Base-by-base conservation (phyloP, 164 flowering plant species). In the Akebia trifoliata region DNA sequence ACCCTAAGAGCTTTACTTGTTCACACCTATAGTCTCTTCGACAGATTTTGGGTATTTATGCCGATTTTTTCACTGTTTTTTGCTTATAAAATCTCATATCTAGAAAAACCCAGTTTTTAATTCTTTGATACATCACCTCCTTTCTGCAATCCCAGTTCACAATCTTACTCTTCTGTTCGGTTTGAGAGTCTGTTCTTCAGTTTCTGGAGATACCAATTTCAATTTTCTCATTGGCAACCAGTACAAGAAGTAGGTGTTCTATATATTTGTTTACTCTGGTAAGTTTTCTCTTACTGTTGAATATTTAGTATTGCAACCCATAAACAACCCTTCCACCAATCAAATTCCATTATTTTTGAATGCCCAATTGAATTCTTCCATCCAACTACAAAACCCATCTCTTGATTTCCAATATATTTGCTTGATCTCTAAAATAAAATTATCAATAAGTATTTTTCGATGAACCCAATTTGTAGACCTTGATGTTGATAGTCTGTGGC, bases 401-500 rank as follows among this genome's bases (percentile, higher is more conserved):
- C n/a, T n/a, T n/a, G n/a, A n/a, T n/a, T n/a, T n/a, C n/a, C n/a
- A n/a, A n/a, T n/a, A n/a, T n/a, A n/a, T n/a, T n/a, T n/a, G n/a
- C n/a, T n/a, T n/a, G n/a, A n/a, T n/a, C n/a, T n/a, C n/a, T n/a
- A n/a, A n/a, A n/a, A n/a, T n/a, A n/a, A n/a, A n/a, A n/a, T n/a
- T n/a, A n/a, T n/a, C n/a, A n/a, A 5, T 25, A 25, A 39, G 11
- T 62, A n/a, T 54, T 14, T 44, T 45, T 37, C 40, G 20, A 57
- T 18, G 73, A 65, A 65, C 50, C 43, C 31, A 42, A 15, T 29
- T 60, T 30, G 1, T 76, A 76, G 75, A 55, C 59, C 22, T 56
- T 57, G 18, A 85, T 82, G 87, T 85, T 84, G 32, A 61, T 78
- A 21, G 29, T 68, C 29, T 84, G 87, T 62, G 76, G 87, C 26